phyloP scores from a whole-genome alignment of 2,329 filamentous ascomycete genomes.

The Endocalyx cinctus region DNA sequence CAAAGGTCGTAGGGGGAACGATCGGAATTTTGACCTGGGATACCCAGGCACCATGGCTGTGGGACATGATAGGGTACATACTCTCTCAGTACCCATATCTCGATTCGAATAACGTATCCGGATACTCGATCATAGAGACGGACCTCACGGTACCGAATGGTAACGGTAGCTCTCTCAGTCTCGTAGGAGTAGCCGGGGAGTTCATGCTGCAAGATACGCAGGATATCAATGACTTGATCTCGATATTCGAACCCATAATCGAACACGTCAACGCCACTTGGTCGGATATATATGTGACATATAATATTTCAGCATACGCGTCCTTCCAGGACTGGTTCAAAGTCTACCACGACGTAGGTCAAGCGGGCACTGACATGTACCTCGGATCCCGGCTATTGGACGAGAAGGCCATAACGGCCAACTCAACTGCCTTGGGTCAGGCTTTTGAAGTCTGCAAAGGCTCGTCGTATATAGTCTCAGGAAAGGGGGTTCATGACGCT shows the following conservation, averaged over 20 bases:
- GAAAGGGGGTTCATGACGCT: constrained; percentile 40
- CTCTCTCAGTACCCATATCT: constrained; percentile 42
- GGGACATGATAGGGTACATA: constrained; percentile 42
- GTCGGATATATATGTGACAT: constrained; percentile 21
- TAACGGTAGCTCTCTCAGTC: background rate
- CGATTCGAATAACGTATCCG: constrained; percentile 46
- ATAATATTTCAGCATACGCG: constrained; percentile 19
- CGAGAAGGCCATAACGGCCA: constrained; percentile 27
- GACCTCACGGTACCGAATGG: constrained; percentile 15
- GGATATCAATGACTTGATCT: constrained; percentile 18
- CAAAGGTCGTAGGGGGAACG: constrained; percentile 16
- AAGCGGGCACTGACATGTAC: constrained; percentile 31
- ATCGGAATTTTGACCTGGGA: constrained; percentile 25
- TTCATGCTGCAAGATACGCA: constrained; percentile 33
- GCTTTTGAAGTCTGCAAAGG: constrained; percentile 32
- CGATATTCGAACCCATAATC: constrained; percentile 31
- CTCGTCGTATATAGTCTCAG: constrained; percentile 37
- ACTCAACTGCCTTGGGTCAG: constrained; percentile 29
- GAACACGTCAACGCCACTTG: constrained; percentile 34
- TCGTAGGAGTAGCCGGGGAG: constrained; percentile 29
- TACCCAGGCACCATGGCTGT: constrained; percentile 32
- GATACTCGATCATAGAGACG: constrained; percentile 39
- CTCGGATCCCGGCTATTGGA: constrained; percentile 42
- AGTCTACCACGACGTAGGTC: constrained; percentile 29
- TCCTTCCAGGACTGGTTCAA: constrained; percentile 35